A percentile compares a stretch with the other conserved stretches of the same genome.
These are phyloP conservation scores for Cynara cardunculus DNA, from an alignment of 129 eudicot species.

Conservation along the genomic window DNA sequence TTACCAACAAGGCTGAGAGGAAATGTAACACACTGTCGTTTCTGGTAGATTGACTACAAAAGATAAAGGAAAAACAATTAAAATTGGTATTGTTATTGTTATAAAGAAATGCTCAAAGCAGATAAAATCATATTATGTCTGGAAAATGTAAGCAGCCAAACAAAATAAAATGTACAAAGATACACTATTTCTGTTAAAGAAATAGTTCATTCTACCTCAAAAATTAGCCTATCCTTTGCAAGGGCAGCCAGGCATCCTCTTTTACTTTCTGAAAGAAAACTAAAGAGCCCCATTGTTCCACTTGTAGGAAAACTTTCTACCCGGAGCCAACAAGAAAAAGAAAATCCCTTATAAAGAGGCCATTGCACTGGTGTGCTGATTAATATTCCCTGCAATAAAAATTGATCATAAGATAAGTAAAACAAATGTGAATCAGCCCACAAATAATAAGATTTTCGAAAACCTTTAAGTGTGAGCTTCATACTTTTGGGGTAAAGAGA, in stretches of 20 bases:
- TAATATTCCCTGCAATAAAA: constrained; percentile 72
- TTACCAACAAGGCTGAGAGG: constrained; percentile 56
- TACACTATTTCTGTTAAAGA: background rate
- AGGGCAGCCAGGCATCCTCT: constrained; percentile 79
- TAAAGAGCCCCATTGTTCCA: constrained; percentile 92
- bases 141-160: background rate
- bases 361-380: constrained; percentile 80
- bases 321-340: constrained; percentile 97
- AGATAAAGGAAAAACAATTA: constrained; percentile 5
- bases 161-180: background rate
- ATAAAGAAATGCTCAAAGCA: constrained; percentile 7
- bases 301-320: constrained; percentile 75
- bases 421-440: constrained; percentile 8
- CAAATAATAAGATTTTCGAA: background rate
- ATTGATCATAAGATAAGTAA: background rate
- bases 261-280: constrained; percentile 82
- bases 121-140: background rate
- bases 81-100: constrained; percentile 7
- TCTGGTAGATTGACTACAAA: constrained; percentile 86
- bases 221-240: constrained; percentile 65
- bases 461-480: background rate
- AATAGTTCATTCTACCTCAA: constrained; percentile 56
- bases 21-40: constrained; percentile 67
- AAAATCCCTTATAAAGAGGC: constrained; percentile 88
- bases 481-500: background rate